Evolutionary conservation across 2,329 filamentous ascomycete species (phyloP), one percentile per base, ranked within the genome.

Genomic region (Colletotrichum limetticola): DNA sequence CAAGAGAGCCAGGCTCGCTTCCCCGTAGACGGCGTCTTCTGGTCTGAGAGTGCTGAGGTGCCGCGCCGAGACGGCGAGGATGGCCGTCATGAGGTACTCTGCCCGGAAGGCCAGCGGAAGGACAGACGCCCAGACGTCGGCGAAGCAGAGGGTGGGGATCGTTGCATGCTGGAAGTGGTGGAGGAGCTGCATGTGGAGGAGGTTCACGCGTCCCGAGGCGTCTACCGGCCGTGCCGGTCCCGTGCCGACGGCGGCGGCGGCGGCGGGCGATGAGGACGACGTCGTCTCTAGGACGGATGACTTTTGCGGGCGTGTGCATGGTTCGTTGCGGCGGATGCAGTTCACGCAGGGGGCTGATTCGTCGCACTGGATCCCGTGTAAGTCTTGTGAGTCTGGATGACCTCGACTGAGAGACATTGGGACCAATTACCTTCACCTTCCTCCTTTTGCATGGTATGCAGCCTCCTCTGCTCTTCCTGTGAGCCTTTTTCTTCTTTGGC

Each of bases 111-210:
- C 75, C 8, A 77, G 74, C 60, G 76, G 77, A 12, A 79, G 62
- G 55, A 80, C 76, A 3, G 74, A 68, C 1, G 75, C 73, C 79
- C 80, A 82, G 12, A 80, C 70, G 19, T 76, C 73, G 22, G 70
- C 42, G 65, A 80, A 80, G 53, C 77, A 68, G 22, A 81, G 75
- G 11, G 77, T 80, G 14, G 74, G 68, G 5, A 75, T 61, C 19
- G 78, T 79, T 22, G 69, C 49, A 14, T 76, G 74, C 28, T 79
- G 75, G 59, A 79, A 81, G 72, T 81, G 79, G 70, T 80, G 74
- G 69, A 82, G 78, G 32, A 82, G 76, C 61, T 81, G 78, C 68
- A 82, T 74, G 59, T 82, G 79, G 19, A 81, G 63, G 5, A 80
- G 68, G 58, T 79, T 80, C 59, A 80, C 75, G 9, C 61, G 55